Conservation (phyloP, 2,329 filamentous ascomycete species). For the Helotiales sp. region DNA sequence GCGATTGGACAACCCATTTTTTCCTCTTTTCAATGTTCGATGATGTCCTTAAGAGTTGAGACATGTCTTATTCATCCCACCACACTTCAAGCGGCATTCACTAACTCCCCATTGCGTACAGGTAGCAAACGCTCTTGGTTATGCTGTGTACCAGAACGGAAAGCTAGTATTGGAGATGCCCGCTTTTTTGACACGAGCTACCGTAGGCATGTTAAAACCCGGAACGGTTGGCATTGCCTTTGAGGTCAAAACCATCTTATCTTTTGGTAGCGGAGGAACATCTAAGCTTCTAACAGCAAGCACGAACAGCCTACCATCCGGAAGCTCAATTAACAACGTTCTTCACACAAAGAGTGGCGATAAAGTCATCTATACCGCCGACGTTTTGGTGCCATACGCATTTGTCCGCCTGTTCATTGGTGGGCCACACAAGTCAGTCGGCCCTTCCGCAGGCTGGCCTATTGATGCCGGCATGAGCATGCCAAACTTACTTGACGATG, state of each 20-base stretch:
- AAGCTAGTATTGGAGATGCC: not conserved
- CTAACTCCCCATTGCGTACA: too few relatives aligned
- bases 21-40: too few relatives aligned
- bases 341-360: not conserved
- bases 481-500: too few relatives aligned
- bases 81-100: too few relatives aligned
- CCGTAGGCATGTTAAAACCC: not conserved
- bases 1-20: too few relatives aligned
- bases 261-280: not conserved
- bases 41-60: too few relatives aligned
- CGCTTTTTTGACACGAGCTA: not conserved
- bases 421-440: not conserved
- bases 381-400: conserved; percentile 12
- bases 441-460: not conserved
- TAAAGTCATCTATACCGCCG: not conserved
- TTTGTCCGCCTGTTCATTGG: conserved; percentile 10
- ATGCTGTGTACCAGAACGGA: conserved; percentile 1
- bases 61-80: too few relatives aligned
- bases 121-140: not conserved
- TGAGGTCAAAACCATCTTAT: conserved; percentile 1
- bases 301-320: not conserved
- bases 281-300: not conserved
- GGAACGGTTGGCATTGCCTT: not conserved
- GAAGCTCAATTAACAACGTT: not conserved
- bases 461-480: too few relatives aligned